These are phyloP conservation scores for Cladosporium phlei DNA, from an alignment of 2,329 filamentous ascomycete genomes.

Conservation along the genomic window DNA sequence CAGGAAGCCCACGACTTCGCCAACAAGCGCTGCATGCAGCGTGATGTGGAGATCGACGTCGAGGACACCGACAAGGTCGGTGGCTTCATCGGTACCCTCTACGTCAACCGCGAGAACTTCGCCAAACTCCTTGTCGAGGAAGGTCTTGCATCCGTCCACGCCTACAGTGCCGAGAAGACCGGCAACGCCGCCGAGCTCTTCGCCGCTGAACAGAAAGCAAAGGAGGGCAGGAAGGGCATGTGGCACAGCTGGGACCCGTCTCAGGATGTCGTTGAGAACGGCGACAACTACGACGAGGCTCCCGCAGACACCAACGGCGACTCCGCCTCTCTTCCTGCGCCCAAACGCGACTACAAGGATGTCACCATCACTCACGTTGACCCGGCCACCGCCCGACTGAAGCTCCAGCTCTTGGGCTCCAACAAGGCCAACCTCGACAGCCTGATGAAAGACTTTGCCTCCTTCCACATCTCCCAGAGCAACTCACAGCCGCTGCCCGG, in stretches of 20 bases:
- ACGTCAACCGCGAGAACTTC: conserved; percentile 92
- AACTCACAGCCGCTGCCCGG: conserved; percentile 70
- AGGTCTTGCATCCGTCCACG: conserved; percentile 84
- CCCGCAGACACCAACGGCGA: conserved; percentile 46
- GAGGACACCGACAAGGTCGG: conserved; percentile 94
- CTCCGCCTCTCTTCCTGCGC: conserved; percentile 49
- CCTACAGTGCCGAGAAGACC: conserved; percentile 92
- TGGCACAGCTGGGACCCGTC: conserved; percentile 95
- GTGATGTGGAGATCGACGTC: conserved; percentile 93
- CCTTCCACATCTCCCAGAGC: conserved; percentile 79
- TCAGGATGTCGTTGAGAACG: conserved; percentile 62
- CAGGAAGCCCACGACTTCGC: conserved; percentile 92
- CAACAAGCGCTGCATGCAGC: conserved; percentile 81
- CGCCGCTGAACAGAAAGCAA: conserved; percentile 81
- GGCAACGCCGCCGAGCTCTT: conserved; percentile 84
- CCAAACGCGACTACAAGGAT: conserved; percentile 87
- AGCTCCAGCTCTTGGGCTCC: conserved; percentile 84
- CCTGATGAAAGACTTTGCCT: conserved; percentile 85
- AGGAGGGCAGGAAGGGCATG: conserved; percentile 79
- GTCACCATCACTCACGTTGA: conserved; percentile 90
- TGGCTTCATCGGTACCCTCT: conserved; percentile 92
- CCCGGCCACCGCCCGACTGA: conserved; percentile 67
- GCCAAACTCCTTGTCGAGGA: conserved; percentile 91
- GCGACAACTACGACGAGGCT: conserved; percentile 37
- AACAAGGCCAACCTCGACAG: conserved; percentile 80